A percentile compares a stretch with the other conserved stretches of the same genome.
Conservation (phyloP, 768 basidiomycete species). For the Coprinellus micaceus region DNA sequence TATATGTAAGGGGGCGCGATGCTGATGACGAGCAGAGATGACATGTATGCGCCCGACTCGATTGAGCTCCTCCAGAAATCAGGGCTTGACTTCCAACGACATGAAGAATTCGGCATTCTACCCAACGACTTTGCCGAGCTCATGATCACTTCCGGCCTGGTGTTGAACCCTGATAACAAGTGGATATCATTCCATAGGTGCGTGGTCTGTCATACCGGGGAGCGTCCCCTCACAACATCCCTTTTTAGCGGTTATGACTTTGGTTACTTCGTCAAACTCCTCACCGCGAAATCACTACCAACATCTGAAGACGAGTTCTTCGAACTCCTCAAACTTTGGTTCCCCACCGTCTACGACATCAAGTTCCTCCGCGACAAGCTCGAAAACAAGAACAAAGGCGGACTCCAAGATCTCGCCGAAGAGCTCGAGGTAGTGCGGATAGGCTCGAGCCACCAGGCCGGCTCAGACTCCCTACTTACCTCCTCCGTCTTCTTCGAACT, state of each 20-base stretch:
- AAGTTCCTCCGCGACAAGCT: slow-evolving; percentile 83
- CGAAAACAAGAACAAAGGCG: slow-evolving; percentile 76
- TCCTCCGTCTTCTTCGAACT: slow-evolving; percentile 96
- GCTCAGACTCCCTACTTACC: slow-evolving; percentile 94
- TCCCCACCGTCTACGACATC: slow-evolving; percentile 95
- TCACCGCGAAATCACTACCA: slow-evolving; percentile 83
- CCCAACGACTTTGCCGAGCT: slow-evolving; percentile 96
- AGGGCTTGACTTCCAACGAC: slow-evolving; percentile 92
- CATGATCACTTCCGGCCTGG: slow-evolving; percentile 94
- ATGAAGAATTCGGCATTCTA: slow-evolving; percentile 86
- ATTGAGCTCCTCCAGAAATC: slow-evolving; percentile 92
- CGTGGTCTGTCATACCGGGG: slow-evolving; percentile 24
- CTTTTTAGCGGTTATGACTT: slow-evolving; percentile 90
- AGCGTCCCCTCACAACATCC: background rate
- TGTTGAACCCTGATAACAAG: slow-evolving; percentile 80
- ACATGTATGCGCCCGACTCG: slow-evolving; percentile 98
- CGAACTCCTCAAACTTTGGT: slow-evolving; percentile 83
- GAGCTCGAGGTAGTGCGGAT: slow-evolving; percentile 92
- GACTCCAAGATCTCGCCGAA: slow-evolving; percentile 92
- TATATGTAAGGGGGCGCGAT: background rate
- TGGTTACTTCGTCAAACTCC: slow-evolving; percentile 94
- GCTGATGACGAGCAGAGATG: slow-evolving; percentile 55
- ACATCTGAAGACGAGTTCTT: slow-evolving; percentile 89
- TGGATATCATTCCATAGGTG: slow-evolving; percentile 99
- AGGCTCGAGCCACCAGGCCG: slow-evolving; percentile 91